Percentiles rank a stretch among this genome's conserved stretches.
phyloP scores from a whole-genome alignment of 768 basidiomycete species.

The Suillus tomentosus region DNA sequence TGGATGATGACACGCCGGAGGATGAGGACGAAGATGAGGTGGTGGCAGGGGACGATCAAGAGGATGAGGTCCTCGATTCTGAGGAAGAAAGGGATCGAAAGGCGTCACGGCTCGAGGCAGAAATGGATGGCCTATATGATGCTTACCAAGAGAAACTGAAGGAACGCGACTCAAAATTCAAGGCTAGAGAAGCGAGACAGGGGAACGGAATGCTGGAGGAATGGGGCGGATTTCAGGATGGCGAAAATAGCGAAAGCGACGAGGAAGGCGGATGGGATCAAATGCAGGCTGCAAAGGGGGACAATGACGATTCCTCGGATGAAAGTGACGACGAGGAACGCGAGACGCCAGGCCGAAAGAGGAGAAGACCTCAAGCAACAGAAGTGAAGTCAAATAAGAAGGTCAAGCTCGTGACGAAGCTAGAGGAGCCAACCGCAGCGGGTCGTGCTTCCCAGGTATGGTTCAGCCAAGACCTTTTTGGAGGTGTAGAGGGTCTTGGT shows the following conservation, averaged over 20 bases:
- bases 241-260: constrained; percentile 40
- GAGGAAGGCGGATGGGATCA: constrained; percentile 72
- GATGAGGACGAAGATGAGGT: constrained; percentile 43
- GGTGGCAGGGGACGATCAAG: constrained; percentile 31
- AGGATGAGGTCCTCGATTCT: constrained; percentile 52
- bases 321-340: constrained; percentile 45
- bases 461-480: constrained; percentile 94
- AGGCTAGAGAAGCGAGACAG: constrained; percentile 74
- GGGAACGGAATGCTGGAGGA: constrained; percentile 75
- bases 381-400: constrained; percentile 45
- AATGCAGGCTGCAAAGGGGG: constrained; percentile 56
- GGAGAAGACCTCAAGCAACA: constrained; percentile 34
- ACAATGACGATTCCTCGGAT: constrained; percentile 51
- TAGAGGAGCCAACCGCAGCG: constrained; percentile 38
- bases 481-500: constrained; percentile 52
- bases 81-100: constrained; percentile 74
- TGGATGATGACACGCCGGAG: constrained; percentile 44
- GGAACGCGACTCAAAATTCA: constrained; percentile 87
- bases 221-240: constrained; percentile 74
- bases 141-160: constrained; percentile 77
- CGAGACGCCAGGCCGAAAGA: constrained; percentile 40
- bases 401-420: constrained; percentile 50
- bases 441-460: constrained; percentile 79
- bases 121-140: constrained; percentile 88
- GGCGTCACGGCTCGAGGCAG: constrained; percentile 69